Base-by-base conservation (phyloP, 129 eudicot species). In the Arctium minus region DNA sequence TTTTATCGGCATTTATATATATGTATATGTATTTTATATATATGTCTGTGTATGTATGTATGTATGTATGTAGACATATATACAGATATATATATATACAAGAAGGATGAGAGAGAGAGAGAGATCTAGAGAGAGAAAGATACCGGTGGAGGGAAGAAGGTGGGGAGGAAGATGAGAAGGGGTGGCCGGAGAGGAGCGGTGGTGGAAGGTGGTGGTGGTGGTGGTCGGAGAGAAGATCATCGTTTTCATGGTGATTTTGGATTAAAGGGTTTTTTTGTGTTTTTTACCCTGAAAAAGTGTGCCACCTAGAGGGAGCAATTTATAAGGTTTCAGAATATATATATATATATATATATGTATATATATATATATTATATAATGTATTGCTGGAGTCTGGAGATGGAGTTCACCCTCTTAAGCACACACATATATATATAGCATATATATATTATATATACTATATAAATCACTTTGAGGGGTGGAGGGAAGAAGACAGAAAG, bases 401-500 rank as follows among this genome's bases (percentile, higher is more conserved):
- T 56, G 1, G 27, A 18, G 11, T 8, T 35, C 71, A 71, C 80
- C 36, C 7, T 32, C 38, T 56, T 56, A 56, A 48, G 17, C 3
- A 13, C 9, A 10, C 8, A 44, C 8, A 44, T 1, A 44, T 1
- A 32, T 4, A 12, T 75, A 15, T 40, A 3, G 15, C 3, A 15
- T 15, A 15, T 15, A 15, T 15, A 53, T 53, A 3, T 46, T 46
- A 18, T 56, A n/a, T 60, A 60, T 60, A 60, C 27, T 60, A 60
- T 0, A 60, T 60, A 5, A 15, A 3, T 17, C 0, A 37, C 5
- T 37, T 78, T 74, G 65, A 56, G 73, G 65, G 79, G 48, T 22
- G 42, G 40, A 38, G 30, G 80, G 89, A 86, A 90, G 77, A 44
- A 82, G 91, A 89, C 94, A 92, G 85, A 92, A 85, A 86, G 32